Evolutionary conservation across 1,284 basidiomycete species (phyloP).

Genomic region (Termitomyces sp.): DNA sequence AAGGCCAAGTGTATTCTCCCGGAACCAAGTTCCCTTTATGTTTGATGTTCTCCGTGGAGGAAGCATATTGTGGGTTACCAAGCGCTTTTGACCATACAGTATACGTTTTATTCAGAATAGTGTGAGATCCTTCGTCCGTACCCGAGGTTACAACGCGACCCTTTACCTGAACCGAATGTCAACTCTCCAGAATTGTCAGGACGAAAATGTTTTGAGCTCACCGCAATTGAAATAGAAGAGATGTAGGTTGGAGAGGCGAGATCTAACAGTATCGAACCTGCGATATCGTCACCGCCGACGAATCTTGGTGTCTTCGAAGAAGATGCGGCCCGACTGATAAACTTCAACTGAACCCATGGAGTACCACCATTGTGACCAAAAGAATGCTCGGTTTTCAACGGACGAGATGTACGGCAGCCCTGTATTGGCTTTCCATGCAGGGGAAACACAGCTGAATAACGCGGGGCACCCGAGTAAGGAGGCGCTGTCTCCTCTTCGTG

Average conservation of each 20-base stretch:
- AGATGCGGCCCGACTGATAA: constrained; percentile 13
- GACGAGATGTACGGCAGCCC: constrained; percentile 3
- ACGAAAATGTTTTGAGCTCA: constrained; percentile 2
- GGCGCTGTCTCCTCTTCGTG: neutral
- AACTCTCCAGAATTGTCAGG: neutral
- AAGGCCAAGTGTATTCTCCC: constrained; percentile 29
- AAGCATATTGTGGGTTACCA: constrained; percentile 12
- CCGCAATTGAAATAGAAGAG: constrained; percentile 15
- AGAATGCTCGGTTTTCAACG: constrained; percentile 9
- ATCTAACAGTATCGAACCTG: constrained; percentile 17
- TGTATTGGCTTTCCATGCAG: constrained; percentile 10
- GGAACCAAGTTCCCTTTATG: constrained; percentile 21
- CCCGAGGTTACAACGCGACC: constrained; percentile 17
- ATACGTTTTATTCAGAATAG: constrained; percentile 17
- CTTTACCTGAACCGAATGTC: constrained; percentile 12
- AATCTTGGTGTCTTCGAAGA: constrained; percentile 11
- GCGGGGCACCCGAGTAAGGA: neutral
- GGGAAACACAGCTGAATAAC: constrained; percentile 17
- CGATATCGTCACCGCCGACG: constrained; percentile 18
- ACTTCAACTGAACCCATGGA: constrained; percentile 14
- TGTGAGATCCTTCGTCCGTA: constrained; percentile 14
- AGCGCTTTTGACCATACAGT: constrained; percentile 16
- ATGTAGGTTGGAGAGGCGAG: constrained; percentile 15
- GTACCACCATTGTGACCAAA: constrained; percentile 2
- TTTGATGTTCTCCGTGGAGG: constrained; percentile 10